Base-by-base conservation (phyloP, 768 basidiomycete species). In the Podaxis sp. region DNA sequence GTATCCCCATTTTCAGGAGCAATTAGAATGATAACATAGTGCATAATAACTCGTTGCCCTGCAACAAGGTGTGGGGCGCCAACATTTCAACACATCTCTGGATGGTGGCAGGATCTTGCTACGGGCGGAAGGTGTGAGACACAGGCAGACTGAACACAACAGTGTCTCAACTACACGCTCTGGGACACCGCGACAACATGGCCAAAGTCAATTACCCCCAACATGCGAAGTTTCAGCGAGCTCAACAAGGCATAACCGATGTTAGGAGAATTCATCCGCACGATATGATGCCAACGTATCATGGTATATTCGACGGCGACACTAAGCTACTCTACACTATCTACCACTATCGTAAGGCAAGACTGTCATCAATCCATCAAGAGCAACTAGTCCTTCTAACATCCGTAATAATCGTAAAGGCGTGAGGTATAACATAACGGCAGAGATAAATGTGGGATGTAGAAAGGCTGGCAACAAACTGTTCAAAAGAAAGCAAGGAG, bases 271-370 rank as follows among this genome's bases (percentile, higher is more conserved):
- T 14, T 44, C 42, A 5, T 6, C 6, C n/a, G 16, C 32, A 5
- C 5, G 6, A 53, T 21, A 54, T 5, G 13, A 36, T 40, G 37
- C 36, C 52, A 57, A 21, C 27, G 27, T 36, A 48, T 37, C 47
- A 40, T 48, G 48, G 32, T 60, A 60, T 60, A 53, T 53, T 62
- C 38, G 59, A 47, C 63, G 64, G 59, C 66, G 62, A 61, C 36
- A 66, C 64, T 62, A 65, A 66, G 38, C 66, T 73, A 75, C 57
- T 66, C 72, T 74, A 76, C 73, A 73, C 69, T 76, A 70, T 65
- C 71, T 73, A 77, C 69, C 68, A 66, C 65, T 70, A 72, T 67
- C 66, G 40, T 62, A 64, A 64, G 62, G 63, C 52, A 25, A 66
- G 64, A 56, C 53, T 32, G 58, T 56, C 42, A 47, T 21, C 60